Base-by-base conservation (phyloP, 441 rosid species). In the Flueggea neowawraea region DNA sequence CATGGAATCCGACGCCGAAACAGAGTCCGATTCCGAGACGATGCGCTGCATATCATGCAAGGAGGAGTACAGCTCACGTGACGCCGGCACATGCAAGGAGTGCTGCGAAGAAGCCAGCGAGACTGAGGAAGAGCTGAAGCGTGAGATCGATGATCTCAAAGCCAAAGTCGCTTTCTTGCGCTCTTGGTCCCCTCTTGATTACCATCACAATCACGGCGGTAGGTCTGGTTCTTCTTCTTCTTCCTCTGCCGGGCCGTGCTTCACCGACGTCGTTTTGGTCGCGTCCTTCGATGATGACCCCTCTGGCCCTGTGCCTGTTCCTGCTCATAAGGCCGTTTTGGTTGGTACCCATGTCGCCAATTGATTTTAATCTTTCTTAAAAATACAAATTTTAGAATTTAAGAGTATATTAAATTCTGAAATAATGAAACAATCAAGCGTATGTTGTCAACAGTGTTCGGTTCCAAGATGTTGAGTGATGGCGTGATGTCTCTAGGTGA, bases 81-180 rank as follows among this genome's bases (percentile, higher is more conserved):
- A 90, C 44, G 92, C 90, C 28, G 97, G 98, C 12, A 90, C 96
- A n/a, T 93, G 98, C 78, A 88, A 86, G 71, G 97, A 86, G 73
- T 90, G 98, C 64, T 90, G 85, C 69, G 95, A 83, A 41, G 92
- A 86, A 73, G 96, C 96, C 4, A 84, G 94, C 70, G 94, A 88
- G 77, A 88, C 89, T n/a, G 84, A 93, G 74, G 94, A 86, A 61
- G 98, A 88, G 77, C 87, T 93, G 52, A 88, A 82, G 78, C 78
- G 82, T 31, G 96, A 93, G 82, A 90, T 89, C 78, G 82, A 82
- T 31, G 97, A 92, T 64, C 88, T 90, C 50, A 85, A 85, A 62
- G 82, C 95, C 66, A 90, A 80, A 71, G 72, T 90, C n/a, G 52
- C 73, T 43, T 93, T 93, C 68, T 71, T 90, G 66, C 78, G 87